Conservation (phyloP, 495 filamentous ascomycete species). For the Neurospora terricola region DNA sequence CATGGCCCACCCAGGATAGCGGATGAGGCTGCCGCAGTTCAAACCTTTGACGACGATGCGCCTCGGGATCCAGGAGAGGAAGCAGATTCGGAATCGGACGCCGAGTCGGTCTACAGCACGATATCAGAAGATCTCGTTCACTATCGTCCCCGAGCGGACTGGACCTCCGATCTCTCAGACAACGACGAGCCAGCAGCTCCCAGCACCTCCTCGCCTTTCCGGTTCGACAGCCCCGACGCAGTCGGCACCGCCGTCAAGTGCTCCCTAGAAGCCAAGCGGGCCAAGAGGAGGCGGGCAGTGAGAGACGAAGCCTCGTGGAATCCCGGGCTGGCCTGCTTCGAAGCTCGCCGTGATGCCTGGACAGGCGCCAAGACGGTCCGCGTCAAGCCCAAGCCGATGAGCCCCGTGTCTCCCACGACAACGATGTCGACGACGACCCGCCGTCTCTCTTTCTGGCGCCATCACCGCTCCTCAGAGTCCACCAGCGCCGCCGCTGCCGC, state of each 20-base stretch:
- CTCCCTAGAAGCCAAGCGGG: constrained; percentile 35
- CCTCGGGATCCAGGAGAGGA: constrained; percentile 19
- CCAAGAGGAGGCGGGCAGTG: constrained; percentile 49
- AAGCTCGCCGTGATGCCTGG: constrained; percentile 73
- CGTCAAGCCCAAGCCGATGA: constrained; percentile 25
- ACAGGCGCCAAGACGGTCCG: constrained; percentile 55
- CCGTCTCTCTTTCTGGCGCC: constrained; percentile 19
- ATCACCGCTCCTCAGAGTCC: constrained; percentile 22
- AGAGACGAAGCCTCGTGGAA: constrained; percentile 80
- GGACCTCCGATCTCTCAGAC: constrained; percentile 38
- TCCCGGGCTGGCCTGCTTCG: constrained; percentile 64
- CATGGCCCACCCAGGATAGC: background rate
- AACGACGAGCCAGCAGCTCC: constrained; percentile 18
- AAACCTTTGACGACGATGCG: background rate
- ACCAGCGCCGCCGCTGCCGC: constrained; percentile 5
- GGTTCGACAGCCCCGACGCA: constrained; percentile 54
- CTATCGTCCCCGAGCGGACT: constrained; percentile 34
- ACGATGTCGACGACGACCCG: constrained; percentile 7
- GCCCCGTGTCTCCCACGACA: constrained; percentile 19
- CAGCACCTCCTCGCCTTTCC: constrained; percentile 37
- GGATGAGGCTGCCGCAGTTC: background rate
- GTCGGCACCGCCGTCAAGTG: constrained; percentile 37
- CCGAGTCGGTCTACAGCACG: constrained; percentile 35
- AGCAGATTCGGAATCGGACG: constrained; percentile 30
- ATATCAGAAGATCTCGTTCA: constrained; percentile 34